phyloP scores from a whole-genome alignment of 2,329 filamentous ascomycete species.

The Fusarium acutatum region DNA sequence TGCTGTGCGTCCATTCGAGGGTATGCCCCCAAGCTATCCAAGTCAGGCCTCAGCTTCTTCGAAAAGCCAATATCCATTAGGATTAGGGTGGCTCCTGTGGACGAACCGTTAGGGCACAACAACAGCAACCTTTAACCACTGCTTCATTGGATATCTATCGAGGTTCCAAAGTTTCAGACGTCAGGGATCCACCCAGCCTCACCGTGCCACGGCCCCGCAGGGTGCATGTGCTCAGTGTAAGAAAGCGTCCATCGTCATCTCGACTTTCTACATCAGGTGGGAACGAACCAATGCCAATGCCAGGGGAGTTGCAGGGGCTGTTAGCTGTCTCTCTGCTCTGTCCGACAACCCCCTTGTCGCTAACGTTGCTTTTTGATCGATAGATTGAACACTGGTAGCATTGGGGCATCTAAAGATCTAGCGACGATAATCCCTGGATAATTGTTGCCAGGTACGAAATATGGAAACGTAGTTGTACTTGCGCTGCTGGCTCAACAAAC shows the following conservation, averaged over 20 bases:
- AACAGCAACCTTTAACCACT: slow-evolving; percentile 32
- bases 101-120: slow-evolving; percentile 44
- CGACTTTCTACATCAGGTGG: slow-evolving; percentile 32
- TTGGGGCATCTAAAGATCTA: slow-evolving; percentile 21
- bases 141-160: slow-evolving; percentile 38
- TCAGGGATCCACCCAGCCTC: slow-evolving; percentile 40
- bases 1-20: background rate
- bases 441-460: background rate
- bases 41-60: background rate
- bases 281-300: slow-evolving; percentile 34
- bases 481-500: background rate
- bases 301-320: slow-evolving; percentile 11
- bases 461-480: background rate
- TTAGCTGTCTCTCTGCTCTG: slow-evolving; percentile 13
- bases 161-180: slow-evolving; percentile 34
- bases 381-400: slow-evolving; percentile 27
- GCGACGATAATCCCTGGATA: slow-evolving; percentile 22
- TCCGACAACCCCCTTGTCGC: slow-evolving; percentile 27
- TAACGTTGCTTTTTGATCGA: slow-evolving; percentile 36
- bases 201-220: slow-evolving; percentile 40
- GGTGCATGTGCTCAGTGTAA: slow-evolving; percentile 34
- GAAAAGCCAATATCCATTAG: background rate
- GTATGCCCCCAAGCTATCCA: background rate
- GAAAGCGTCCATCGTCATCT: slow-evolving; percentile 38
- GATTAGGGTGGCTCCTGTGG: slow-evolving; percentile 33